Evolutionary conservation across 2,329 filamentous ascomycete species (phyloP).

Genomic region (Thielaviopsis populi): DNA sequence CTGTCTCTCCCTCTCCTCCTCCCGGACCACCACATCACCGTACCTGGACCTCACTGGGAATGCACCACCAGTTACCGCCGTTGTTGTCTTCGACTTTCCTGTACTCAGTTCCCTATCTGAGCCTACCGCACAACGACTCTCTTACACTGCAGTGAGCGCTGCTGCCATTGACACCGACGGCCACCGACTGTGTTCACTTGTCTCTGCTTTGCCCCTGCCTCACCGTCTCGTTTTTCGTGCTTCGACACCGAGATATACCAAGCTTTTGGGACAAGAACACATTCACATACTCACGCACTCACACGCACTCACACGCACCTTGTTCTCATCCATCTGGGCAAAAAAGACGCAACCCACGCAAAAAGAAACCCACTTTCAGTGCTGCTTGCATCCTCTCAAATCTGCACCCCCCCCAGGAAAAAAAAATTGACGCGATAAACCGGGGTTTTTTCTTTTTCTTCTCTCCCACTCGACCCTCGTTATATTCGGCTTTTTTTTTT

Average conservation of each 20-base stretch:
- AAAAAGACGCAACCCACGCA: conserved; percentile 2
- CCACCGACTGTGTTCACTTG: too few relatives aligned
- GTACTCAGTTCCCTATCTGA: neutral
- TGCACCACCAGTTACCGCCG: neutral
- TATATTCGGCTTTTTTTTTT: neutral
- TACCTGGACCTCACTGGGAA: neutral
- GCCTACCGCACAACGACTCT: conserved; percentile 1
- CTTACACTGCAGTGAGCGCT: neutral
- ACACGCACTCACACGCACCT: too few relatives aligned
- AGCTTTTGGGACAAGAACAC: neutral
- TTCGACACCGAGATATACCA: neutral
- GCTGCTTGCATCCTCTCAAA: neutral
- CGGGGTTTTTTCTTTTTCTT: neutral
- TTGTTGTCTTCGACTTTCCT: neutral
- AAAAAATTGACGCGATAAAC: neutral
- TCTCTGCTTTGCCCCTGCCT: too few relatives aligned
- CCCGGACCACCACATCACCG: neutral
- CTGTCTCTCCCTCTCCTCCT: neutral
- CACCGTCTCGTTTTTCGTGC: too few relatives aligned
- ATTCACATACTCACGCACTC: too few relatives aligned
- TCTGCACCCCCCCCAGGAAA: neutral
- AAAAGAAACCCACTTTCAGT: neutral
- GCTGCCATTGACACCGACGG: too few relatives aligned
- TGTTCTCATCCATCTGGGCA: neutral
- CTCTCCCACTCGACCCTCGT: neutral